Conservation (phyloP, 140 eudicot genomes). For the Anethum foeniculum region DNA sequence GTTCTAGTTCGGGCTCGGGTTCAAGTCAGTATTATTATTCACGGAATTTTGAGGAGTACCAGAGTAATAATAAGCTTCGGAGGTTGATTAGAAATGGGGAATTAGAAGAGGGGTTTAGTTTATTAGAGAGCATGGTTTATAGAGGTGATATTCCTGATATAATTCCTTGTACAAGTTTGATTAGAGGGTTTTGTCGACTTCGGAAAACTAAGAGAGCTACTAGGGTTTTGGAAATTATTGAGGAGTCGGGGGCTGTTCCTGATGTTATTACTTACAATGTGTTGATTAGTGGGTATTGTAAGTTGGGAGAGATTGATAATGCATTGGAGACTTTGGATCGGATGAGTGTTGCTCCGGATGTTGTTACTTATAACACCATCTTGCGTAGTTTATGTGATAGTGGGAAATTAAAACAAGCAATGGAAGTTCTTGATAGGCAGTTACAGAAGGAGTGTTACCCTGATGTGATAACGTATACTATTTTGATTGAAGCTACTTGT, state of each 20-base stretch:
- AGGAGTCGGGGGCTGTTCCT: conserved; percentile 68
- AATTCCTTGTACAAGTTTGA: conserved; percentile 64
- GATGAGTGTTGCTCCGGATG: conserved; percentile 80
- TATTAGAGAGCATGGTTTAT: conserved; percentile 54
- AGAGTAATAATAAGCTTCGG: conserved; percentile 60
- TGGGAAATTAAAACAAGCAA: conserved; percentile 67
- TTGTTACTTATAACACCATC: conserved; percentile 70
- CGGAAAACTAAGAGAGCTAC: conserved; percentile 55
- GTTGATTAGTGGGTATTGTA: conserved; percentile 69
- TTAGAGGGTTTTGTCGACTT: conserved; percentile 61
- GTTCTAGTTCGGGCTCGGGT: conserved; percentile 17
- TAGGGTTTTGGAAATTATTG: conserved; percentile 72
- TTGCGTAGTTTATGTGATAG: conserved; percentile 56
- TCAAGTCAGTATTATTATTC: conserved; percentile 20
- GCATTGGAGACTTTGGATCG: conserved; percentile 58
- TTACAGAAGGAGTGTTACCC: conserved; percentile 66
- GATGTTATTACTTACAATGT: conserved; percentile 80
- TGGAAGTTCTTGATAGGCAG: conserved; percentile 51
- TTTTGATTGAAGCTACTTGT: conserved; percentile 78
- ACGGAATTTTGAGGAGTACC: conserved; percentile 53
- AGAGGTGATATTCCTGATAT: conserved; percentile 74
- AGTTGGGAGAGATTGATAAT: conserved; percentile 52
- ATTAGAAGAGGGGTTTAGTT: conserved; percentile 53
- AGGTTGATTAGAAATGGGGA: conserved; percentile 54
- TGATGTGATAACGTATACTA: conserved; percentile 71